phyloP scores from a whole-genome alignment of 805 yeast genomes.

The Kodamaea neixiangensis region DNA sequence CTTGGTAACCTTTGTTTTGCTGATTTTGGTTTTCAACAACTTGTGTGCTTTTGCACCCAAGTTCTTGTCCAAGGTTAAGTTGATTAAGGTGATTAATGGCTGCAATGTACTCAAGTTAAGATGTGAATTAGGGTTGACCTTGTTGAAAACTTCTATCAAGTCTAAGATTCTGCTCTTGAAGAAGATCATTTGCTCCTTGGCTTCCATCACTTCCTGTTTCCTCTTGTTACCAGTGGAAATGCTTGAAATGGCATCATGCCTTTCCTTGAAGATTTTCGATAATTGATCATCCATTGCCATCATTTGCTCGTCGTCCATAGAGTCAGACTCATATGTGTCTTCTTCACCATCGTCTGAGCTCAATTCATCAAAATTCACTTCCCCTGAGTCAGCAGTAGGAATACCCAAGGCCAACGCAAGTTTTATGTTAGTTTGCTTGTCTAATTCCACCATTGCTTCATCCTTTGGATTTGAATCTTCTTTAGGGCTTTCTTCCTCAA shows the following conservation, averaged over 20 bases:
- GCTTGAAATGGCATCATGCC: slow-evolving; percentile 62
- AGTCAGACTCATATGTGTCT: slow-evolving; percentile 61
- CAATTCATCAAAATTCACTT: slow-evolving; percentile 44
- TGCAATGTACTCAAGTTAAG: slow-evolving; percentile 46
- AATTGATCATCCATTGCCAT: slow-evolving; percentile 87
- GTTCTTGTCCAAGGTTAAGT: slow-evolving; percentile 65
- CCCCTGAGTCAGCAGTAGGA: slow-evolving; percentile 47
- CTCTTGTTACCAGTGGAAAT: slow-evolving; percentile 60
- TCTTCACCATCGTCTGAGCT: slow-evolving; percentile 33
- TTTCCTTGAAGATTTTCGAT: slow-evolving; percentile 79
- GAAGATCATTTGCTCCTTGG: slow-evolving; percentile 74
- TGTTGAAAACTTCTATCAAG: slow-evolving; percentile 64
- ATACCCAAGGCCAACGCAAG: slow-evolving; percentile 73
- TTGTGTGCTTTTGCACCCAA: slow-evolving; percentile 77
- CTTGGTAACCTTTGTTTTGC: slow-evolving; percentile 45
- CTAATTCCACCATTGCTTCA: slow-evolving; percentile 23
- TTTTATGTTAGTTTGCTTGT: slow-evolving; percentile 56
- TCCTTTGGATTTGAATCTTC: slow-evolving; percentile 12
- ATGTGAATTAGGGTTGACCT: slow-evolving; percentile 42
- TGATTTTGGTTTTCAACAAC: slow-evolving; percentile 59
- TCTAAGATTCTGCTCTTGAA: slow-evolving; percentile 81
- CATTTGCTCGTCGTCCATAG: slow-evolving; percentile 97
- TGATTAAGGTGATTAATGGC: slow-evolving; percentile 63
- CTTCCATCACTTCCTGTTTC: slow-evolving; percentile 73
- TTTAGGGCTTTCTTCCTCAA: slow-evolving; percentile 15